These are phyloP conservation scores for Talaromyces sp. DNA, from an alignment of 2,329 filamentous ascomycete genomes.

Conservation along the genomic window DNA sequence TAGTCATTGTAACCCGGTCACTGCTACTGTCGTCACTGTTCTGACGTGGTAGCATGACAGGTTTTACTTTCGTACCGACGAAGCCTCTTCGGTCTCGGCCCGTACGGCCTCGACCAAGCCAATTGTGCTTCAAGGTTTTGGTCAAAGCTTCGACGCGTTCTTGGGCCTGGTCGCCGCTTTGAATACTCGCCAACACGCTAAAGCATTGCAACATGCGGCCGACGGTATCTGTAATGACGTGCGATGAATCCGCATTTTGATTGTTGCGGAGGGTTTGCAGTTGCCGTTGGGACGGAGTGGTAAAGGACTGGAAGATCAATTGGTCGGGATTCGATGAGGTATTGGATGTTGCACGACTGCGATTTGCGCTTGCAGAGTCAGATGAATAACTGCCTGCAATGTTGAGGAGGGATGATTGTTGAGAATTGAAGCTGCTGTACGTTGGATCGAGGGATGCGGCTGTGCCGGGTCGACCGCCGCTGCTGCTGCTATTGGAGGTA, in stretches of 20 bases:
- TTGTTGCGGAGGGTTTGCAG: constrained; percentile 33
- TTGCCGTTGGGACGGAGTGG: constrained; percentile 35
- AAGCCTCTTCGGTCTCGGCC: constrained; percentile 86
- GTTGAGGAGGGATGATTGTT: constrained; percentile 72
- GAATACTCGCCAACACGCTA: constrained; percentile 77
- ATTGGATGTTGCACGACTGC: constrained; percentile 81
- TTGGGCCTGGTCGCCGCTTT: constrained; percentile 67
- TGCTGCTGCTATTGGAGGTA: constrained; percentile 42
- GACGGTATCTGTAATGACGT: constrained; percentile 88
- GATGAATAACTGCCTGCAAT: constrained; percentile 54
- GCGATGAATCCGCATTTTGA: constrained; percentile 46
- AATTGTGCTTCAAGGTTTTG: constrained; percentile 90
- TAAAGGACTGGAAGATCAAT: constrained; percentile 41
- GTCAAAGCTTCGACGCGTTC: constrained; percentile 78
- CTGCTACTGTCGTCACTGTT: constrained; percentile 25
- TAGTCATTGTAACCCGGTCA: constrained; percentile 17
- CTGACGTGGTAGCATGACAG: constrained; percentile 19
- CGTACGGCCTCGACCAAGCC: constrained; percentile 85
- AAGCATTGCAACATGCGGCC: constrained; percentile 95
- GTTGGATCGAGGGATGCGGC: constrained; percentile 70
- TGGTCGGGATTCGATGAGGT: constrained; percentile 57
- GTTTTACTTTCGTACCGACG: constrained; percentile 62
- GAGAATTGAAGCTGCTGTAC: constrained; percentile 71
- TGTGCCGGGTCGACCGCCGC: constrained; percentile 62
- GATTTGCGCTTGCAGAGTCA: constrained; percentile 51